phyloP scores from a whole-genome alignment of 2,329 filamentous ascomycete genomes.

The Colletotrichum sp. region DNA sequence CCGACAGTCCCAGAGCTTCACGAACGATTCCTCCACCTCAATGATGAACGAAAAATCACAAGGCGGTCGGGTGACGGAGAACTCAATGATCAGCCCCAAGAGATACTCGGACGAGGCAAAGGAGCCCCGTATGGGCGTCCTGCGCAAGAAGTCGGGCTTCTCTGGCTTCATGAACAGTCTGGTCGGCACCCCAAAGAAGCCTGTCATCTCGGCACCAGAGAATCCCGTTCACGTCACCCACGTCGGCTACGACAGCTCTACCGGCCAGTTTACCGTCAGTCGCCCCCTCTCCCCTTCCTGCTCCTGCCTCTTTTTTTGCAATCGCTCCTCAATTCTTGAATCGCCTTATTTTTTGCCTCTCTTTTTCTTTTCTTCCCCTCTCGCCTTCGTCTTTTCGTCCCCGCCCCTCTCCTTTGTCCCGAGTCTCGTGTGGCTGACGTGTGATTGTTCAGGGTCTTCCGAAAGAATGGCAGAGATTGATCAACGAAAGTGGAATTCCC shows the following conservation, averaged over 20 bases:
- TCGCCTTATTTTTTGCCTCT: background rate
- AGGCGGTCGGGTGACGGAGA: constrained; percentile 39
- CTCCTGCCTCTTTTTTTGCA: background rate
- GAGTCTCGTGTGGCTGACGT: constrained; percentile 19
- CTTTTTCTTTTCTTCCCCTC: constrained; percentile 18
- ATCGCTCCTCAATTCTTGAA: background rate
- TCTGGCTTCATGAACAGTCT: constrained; percentile 85
- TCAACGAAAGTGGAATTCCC: constrained; percentile 94
- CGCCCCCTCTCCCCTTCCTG: background rate
- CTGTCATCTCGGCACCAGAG: constrained; percentile 95
- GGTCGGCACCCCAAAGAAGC: constrained; percentile 85
- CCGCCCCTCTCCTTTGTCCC: background rate
- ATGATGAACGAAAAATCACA: constrained; percentile 53
- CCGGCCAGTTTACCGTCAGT: constrained; percentile 93
- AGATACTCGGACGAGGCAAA: constrained; percentile 80
- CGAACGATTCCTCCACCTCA: constrained; percentile 53
- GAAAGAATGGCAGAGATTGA: constrained; percentile 95
- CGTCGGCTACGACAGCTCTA: constrained; percentile 95
- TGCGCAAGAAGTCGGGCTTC: constrained; percentile 87
- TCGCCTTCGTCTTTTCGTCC: background rate
- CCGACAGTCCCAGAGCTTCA: constrained; percentile 71
- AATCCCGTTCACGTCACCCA: constrained; percentile 98
- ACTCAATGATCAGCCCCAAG: constrained; percentile 62
- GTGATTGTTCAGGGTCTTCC: constrained; percentile 74
- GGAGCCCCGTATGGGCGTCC: constrained; percentile 63